phyloP scores from a whole-genome alignment of 2,329 filamentous ascomycete genomes.

The Fusarium sororula region DNA sequence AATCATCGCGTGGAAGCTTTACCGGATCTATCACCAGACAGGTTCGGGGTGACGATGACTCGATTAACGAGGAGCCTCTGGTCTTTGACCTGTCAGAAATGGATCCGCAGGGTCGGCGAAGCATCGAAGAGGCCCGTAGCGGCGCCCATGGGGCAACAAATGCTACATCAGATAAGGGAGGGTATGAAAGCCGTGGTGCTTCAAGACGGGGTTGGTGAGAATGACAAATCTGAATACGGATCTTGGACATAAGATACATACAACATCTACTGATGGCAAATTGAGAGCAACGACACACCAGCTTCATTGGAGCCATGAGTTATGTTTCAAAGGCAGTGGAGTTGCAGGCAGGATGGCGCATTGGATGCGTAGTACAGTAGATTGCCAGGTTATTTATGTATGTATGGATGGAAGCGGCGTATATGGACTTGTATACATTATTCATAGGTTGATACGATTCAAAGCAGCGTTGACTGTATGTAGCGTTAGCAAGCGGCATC shows the following conservation, averaged over 20 bases:
- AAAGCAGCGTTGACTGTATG: background rate
- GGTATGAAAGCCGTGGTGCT: conserved; percentile 52
- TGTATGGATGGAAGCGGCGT: conserved; percentile 15
- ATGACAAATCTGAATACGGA: conserved; percentile 9
- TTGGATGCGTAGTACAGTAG: conserved; percentile 15
- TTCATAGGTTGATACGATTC: background rate
- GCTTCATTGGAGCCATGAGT: conserved; percentile 6
- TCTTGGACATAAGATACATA: conserved; percentile 11
- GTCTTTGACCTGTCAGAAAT: conserved; percentile 80
- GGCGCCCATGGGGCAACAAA: conserved; percentile 45
- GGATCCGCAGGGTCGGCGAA: conserved; percentile 66
- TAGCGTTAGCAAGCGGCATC: background rate
- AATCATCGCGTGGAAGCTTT: conserved; percentile 58
- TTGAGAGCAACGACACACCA: background rate
- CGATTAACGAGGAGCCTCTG: conserved; percentile 72
- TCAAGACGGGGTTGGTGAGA: conserved; percentile 51
- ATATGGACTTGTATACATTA: conserved; percentile 22
- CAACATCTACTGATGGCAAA: conserved; percentile 1
- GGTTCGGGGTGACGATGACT: conserved; percentile 56
- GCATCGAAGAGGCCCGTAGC: conserved; percentile 63
- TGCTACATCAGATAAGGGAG: conserved; percentile 49
- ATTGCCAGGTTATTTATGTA: conserved; percentile 3
- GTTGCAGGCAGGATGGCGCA: conserved; percentile 29
- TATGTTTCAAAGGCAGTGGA: conserved; percentile 26
- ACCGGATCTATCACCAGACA: conserved; percentile 52